Conservation (phyloP, 371 early-diverging fungal species). For the Dichotomocladium elegans region DNA sequence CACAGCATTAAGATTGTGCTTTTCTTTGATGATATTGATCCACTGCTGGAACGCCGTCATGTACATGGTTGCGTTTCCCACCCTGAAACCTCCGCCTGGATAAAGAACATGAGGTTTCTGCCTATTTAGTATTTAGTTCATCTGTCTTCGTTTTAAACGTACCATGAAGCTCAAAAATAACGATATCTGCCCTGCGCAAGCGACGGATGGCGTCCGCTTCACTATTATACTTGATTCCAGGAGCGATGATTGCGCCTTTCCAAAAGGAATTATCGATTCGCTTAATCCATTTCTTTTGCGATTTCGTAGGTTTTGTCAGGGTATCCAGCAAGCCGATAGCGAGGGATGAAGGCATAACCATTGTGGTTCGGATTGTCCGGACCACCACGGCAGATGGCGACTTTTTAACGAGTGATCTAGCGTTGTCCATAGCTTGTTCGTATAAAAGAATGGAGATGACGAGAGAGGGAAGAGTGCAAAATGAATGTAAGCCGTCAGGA, state of each 20-base stretch:
- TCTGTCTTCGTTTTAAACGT: too few relatives aligned
- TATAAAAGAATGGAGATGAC: too few relatives aligned
- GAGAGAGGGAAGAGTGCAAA: too few relatives aligned
- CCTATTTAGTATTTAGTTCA: too few relatives aligned
- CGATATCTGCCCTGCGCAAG: constrained; percentile 24
- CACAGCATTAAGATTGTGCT: constrained; percentile 46
- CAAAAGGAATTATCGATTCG: constrained; percentile 13
- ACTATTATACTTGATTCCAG: constrained; percentile 13
- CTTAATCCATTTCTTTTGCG: constrained; percentile 19
- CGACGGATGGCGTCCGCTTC: constrained; percentile 17
- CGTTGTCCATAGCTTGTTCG: constrained; percentile 27
- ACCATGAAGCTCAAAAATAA: constrained; percentile 40
- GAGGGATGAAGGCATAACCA: constrained; percentile 12
- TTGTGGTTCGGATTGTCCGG: constrained; percentile 12
- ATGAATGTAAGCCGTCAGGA: too few relatives aligned
- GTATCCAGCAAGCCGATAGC: constrained; percentile 17
- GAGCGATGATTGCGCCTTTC: constrained; percentile 23
- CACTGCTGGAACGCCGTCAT: constrained; percentile 40
- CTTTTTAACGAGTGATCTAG: constrained; percentile 16
- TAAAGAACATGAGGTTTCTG: neutral
- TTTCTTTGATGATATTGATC: constrained; percentile 43
- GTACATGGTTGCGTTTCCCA: constrained; percentile 36
- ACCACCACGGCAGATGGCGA: constrained; percentile 11
- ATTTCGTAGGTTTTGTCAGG: constrained; percentile 14
- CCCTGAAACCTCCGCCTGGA: constrained; percentile 36